Evolutionary conservation across 2,329 filamentous ascomycete species (phyloP).

Genomic region (Colletotrichum tropicicola): DNA sequence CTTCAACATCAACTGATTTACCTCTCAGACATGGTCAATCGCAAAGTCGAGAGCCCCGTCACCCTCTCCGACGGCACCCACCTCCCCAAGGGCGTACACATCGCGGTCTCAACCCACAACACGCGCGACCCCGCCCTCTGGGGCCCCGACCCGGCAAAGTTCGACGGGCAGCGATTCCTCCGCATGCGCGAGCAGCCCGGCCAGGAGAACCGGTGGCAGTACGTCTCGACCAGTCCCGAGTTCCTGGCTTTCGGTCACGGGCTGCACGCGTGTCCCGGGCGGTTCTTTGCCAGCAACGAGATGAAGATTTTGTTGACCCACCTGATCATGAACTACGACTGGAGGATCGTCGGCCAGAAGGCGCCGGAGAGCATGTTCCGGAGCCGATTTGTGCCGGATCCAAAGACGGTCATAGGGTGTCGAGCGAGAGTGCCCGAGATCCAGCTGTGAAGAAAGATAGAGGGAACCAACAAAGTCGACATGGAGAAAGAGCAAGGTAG

Average conservation of each 20-base stretch:
- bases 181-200: conserved; percentile 12
- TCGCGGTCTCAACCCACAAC: conserved; percentile 1
- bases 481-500: too few species aligned
- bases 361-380: background rate
- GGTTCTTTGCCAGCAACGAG: conserved; percentile 55
- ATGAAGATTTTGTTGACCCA: conserved; percentile 53
- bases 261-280: conserved; percentile 49
- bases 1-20: background rate
- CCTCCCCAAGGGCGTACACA: conserved; percentile 8
- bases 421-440: conserved; percentile 1
- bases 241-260: conserved; percentile 48
- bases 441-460: background rate
- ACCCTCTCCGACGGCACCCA: conserved; percentile 23
- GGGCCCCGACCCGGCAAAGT: background rate
- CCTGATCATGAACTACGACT: conserved; percentile 51
- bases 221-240: conserved; percentile 47
- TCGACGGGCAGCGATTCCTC: conserved; percentile 17
- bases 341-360: conserved; percentile 2
- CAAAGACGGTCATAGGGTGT: background rate
- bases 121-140: conserved; percentile 5
- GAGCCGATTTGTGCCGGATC: conserved; percentile 11
- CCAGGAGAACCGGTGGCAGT: conserved; percentile 43
- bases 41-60: background rate
- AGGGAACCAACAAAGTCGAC: too few species aligned
- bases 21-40: background rate